A percentile compares a stretch with the other conserved stretches of the same genome.
Evolutionary conservation across 495 filamentous ascomycete species (phyloP).

Genomic region (Annulohypoxylon nitens): DNA sequence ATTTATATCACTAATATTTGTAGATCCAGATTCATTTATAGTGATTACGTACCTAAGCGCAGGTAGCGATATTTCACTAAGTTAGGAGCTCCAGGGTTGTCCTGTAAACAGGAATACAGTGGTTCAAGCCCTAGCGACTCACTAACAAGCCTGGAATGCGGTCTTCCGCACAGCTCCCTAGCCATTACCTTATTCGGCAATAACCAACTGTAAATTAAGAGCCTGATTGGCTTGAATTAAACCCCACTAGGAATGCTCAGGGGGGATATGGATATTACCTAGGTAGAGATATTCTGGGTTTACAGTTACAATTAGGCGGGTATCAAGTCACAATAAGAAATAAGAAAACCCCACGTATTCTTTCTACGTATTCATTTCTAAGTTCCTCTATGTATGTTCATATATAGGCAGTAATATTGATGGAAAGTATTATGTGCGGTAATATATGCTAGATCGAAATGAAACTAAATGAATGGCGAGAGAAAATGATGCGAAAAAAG

Average conservation of each 20-base stretch:
- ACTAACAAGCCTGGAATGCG: background rate
- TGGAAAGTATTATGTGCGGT: background rate
- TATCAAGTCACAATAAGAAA: background rate
- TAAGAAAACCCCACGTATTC: background rate
- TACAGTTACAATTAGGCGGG: no score
- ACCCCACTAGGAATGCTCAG: background rate
- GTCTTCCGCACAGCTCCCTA: background rate
- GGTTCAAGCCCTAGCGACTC: background rate
- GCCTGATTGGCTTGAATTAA: background rate
- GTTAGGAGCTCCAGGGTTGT: background rate
- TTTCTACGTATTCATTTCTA: background rate
- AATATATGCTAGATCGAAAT: constrained; percentile 3
- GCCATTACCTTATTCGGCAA: constrained; percentile 4
- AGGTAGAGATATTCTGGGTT: background rate
- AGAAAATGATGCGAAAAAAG: background rate
- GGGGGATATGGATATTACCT: background rate
- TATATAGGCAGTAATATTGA: background rate
- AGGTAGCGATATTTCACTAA: background rate
- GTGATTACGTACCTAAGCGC: background rate
- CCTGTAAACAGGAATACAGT: no score
- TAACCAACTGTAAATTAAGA: background rate
- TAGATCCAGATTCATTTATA: background rate
- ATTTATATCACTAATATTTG: background rate
- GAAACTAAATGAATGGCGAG: background rate
- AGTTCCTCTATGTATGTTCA: background rate